phyloP scores from a whole-genome alignment of 2,329 filamentous ascomycete species.

The Cordyceps tenuipes region DNA sequence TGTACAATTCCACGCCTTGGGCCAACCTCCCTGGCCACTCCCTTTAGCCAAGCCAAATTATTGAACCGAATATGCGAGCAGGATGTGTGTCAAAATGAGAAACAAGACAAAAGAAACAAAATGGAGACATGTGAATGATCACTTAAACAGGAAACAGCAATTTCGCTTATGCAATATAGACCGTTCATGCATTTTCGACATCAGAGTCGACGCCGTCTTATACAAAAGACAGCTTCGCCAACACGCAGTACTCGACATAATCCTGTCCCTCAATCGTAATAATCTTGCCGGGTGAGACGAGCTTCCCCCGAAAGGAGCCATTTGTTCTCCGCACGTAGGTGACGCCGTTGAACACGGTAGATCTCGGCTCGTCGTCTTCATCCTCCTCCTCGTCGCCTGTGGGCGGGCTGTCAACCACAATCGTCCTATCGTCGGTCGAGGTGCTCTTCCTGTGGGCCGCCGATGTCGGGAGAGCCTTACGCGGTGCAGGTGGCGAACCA shows the following conservation, averaged over 20 bases:
- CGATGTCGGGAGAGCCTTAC: slow-evolving; percentile 4
- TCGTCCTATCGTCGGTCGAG: background rate
- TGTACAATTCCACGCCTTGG: background rate
- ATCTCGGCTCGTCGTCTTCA: background rate
- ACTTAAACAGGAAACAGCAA: background rate
- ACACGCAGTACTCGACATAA: slow-evolving; percentile 11
- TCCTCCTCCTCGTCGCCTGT: slow-evolving; percentile 4
- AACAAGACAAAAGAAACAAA: background rate
- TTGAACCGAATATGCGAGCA: background rate
- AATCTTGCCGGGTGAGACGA: slow-evolving; percentile 11
- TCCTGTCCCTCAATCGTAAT: slow-evolving; percentile 12
- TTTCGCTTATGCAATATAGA: slow-evolving; percentile 10
- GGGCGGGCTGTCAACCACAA: background rate
- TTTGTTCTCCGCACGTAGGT: slow-evolving; percentile 4
- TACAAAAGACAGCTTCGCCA: slow-evolving; percentile 9
- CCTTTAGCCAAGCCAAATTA: background rate
- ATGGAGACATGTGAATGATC: background rate
- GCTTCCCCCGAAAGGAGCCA: slow-evolving; percentile 6
- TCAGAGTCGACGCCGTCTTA: background rate
- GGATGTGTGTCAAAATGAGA: background rate
- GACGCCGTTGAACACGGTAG: background rate
- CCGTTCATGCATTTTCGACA: slow-evolving; percentile 1
- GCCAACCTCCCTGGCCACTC: background rate
- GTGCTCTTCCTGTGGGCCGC: background rate
- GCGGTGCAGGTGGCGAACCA: background rate